Conservation (phyloP, 192 early-diverging fungal species). For the Funneliformis geosporum region DNA sequence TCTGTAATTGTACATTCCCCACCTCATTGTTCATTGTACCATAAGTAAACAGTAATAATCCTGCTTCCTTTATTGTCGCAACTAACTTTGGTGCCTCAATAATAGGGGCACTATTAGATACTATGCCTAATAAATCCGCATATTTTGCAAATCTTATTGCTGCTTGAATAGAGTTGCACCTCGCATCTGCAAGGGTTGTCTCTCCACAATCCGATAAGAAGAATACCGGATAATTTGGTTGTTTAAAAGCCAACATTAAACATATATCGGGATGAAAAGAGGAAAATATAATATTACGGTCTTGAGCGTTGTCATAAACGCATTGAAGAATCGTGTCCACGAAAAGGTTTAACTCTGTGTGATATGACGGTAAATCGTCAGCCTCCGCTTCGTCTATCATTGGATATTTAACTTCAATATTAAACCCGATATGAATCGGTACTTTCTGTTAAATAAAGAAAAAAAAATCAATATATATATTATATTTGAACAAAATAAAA, state of each 20-base stretch:
- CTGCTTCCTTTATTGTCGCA: constrained; percentile 68
- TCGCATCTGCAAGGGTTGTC: constrained; percentile 68
- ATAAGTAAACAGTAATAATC: constrained; percentile 78
- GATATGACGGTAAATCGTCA: constrained; percentile 61
- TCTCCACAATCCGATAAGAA: constrained; percentile 87
- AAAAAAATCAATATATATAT: not conserved
- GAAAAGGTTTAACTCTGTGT: constrained; percentile 82
- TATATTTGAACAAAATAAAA: not conserved
- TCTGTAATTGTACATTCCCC: constrained; percentile 69
- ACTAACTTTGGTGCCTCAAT: constrained; percentile 73
- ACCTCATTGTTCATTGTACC: constrained; percentile 79
- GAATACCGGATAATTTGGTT: constrained; percentile 86
- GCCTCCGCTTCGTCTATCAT: constrained; percentile 87
- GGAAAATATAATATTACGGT: constrained; percentile 86
- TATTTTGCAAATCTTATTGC: constrained; percentile 79
- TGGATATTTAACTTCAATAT: constrained; percentile 97
- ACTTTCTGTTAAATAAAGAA: constrained; percentile 50
- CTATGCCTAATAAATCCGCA: constrained; percentile 76
- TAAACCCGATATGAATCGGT: constrained; percentile 79
- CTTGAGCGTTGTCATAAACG: constrained; percentile 57
- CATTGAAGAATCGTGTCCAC: constrained; percentile 83
- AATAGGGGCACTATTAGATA: constrained; percentile 72
- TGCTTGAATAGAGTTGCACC: constrained; percentile 77
- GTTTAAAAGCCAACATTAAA: constrained; percentile 81
- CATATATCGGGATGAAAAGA: constrained; percentile 91